Conservation (phyloP, 306 rosid genomes). For the Calophaca sinica region DNA sequence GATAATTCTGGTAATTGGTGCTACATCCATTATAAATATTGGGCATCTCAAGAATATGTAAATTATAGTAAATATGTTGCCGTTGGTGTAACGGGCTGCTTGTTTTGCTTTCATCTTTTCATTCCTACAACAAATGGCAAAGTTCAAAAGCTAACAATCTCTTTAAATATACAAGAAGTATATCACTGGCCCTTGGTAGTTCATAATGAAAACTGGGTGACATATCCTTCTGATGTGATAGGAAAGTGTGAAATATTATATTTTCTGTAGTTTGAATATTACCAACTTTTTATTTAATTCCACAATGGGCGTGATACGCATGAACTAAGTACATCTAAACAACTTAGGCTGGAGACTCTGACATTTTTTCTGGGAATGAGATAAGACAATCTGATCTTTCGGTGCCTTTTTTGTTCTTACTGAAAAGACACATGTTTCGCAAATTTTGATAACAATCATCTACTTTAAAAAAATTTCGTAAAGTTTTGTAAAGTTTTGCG, state of each 20-base stretch:
- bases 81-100: background rate
- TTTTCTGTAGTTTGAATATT: background rate
- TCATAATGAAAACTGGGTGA: no score
- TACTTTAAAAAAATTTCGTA: no score
- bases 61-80: slow-evolving; percentile 11
- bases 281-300: slow-evolving; percentile 2
- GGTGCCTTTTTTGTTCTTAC: slow-evolving; percentile 11
- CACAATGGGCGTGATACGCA: background rate
- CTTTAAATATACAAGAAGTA: no score
- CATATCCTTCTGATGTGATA: slow-evolving; percentile 31
- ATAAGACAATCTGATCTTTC: slow-evolving; percentile 14
- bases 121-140: no score
- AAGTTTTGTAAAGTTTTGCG: no score
- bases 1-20: slow-evolving; percentile 9
- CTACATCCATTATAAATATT: background rate
- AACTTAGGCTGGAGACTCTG: background rate
- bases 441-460: no score
- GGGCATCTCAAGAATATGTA: background rate
- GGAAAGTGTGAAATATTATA: background rate
- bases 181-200: no score
- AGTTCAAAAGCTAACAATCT: no score
- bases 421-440: background rate
- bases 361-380: background rate
- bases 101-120: no score
- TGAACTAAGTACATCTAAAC: slow-evolving; percentile 10